Base-by-base conservation (phyloP, 306 rosid genomes). In the Gastrolobium bilobum region DNA sequence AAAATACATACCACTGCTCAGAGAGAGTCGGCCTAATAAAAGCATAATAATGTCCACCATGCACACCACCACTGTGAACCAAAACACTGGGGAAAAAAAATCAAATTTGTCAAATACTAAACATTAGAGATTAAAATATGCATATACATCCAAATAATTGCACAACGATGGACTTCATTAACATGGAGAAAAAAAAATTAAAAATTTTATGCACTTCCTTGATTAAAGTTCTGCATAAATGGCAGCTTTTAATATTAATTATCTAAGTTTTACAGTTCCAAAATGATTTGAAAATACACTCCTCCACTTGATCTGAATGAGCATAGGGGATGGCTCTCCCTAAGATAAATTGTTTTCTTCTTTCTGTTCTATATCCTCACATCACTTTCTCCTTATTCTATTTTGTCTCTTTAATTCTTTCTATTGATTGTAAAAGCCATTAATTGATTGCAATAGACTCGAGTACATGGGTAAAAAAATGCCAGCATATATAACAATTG, bases 21-120 rank as follows among this genome's bases (percentile, higher is more conserved):
- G 97, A 88, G 50, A 96, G 94, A 33, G 98, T 96, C 2, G 99
- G 99, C 85, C 99, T 87, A 90, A 96, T 93, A 84, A 93, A 96
- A 54, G 99, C 99, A 39, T 96, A 96, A 85, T 93, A 96, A 77
- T 96, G 99, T 65, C 99, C 99, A 57, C 99, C 99, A 70, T 96
- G 98, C 85, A 93, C 99, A 68, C 99, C 99, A 42, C 99, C 99
- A 59, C 99, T 96, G 89, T 96, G 99, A 71, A 96, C 99, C 93
- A 96, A 86, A 52, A 96, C 99, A 79, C 99, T 96, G 94, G 38
- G 38, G 14, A 59, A 70, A 63, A 43, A 76, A 71, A 79, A 46
- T 9, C 53, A 65, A 86, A 66, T 51, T 13, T 44, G 38, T 81
- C 82, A 82, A 76, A 71, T 75, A 67, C 69, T 43, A 38, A 53